Evolutionary conservation across 2,329 filamentous ascomycete species (phyloP).

Genomic region (Alternaria brassicae): DNA sequence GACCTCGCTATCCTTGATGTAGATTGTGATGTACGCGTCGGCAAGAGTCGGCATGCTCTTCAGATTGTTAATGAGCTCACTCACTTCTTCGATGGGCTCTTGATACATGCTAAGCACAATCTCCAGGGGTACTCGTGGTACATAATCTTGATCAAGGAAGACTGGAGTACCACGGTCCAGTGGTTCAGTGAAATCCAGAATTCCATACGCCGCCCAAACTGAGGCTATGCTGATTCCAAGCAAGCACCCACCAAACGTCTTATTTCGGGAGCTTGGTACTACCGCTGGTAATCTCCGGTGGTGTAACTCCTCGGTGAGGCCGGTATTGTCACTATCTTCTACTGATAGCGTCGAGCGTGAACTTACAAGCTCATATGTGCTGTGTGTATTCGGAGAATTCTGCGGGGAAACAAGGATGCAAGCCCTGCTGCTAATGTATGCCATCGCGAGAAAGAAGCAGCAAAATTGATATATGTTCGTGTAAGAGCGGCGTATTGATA

Average conservation of each 20-base stretch:
- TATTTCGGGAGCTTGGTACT: neutral
- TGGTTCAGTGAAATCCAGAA: slow-evolving; percentile 25
- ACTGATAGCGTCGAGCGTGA: neutral
- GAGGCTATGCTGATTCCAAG: slow-evolving; percentile 11
- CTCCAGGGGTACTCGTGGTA: slow-evolving; percentile 31
- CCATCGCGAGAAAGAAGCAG: slow-evolving; percentile 21
- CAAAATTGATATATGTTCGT: slow-evolving; percentile 21
- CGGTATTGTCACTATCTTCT: neutral
- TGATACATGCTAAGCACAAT: slow-evolving; percentile 51
- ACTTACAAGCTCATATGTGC: neutral
- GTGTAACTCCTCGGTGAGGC: neutral
- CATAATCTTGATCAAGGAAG: slow-evolving; percentile 28
- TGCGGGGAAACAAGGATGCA: neutral
- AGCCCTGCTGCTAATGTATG: slow-evolving; percentile 9
- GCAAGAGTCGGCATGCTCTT: slow-evolving; percentile 26
- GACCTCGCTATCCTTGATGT: slow-evolving; percentile 40
- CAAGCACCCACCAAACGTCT: neutral
- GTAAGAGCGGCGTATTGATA: slow-evolving; percentile 29
- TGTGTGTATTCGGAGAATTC: neutral
- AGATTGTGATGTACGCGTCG: slow-evolving; percentile 34
- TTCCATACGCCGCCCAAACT: slow-evolving; percentile 20
- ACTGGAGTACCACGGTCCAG: neutral
- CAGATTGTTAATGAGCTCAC: slow-evolving; percentile 27
- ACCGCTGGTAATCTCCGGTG: neutral
- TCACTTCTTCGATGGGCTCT: slow-evolving; percentile 38